Evolutionary conservation across 2,329 filamentous ascomycete species (phyloP).

Genomic region (Balansia obtecta): DNA sequence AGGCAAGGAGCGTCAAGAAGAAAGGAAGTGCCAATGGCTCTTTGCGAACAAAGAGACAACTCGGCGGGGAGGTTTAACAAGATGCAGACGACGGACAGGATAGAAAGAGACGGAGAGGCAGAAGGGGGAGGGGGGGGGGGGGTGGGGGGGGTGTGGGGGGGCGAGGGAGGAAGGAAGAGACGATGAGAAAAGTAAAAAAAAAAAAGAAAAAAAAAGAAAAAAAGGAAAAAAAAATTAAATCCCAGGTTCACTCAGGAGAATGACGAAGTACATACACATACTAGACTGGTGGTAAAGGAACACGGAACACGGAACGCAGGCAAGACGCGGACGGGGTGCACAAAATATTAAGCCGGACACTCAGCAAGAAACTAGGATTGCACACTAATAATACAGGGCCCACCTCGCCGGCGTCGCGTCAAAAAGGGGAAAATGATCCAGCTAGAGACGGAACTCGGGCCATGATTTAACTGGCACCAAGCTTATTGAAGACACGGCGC

Average conservation of each 20-base stretch:
- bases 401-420: conserved; percentile 6
- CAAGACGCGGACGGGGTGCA: not conserved
- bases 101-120: conserved; percentile 11
- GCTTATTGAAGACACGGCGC: not conserved
- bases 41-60: conserved; percentile 1
- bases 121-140: conserved; percentile 10
- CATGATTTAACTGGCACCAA: not conserved
- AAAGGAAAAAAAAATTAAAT: conserved; percentile 8
- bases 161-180: too few species aligned
- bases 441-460: not conserved
- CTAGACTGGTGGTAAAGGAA: not conserved
- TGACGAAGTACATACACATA: conserved; percentile 1
- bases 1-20: conserved; percentile 26
- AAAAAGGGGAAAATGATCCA: conserved; percentile 22
- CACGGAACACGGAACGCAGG: not conserved
- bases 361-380: not conserved
- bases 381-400: conserved; percentile 5
- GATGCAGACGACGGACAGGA: conserved; percentile 11
- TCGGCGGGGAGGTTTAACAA: conserved; percentile 11
- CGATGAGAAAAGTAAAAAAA: too few species aligned
- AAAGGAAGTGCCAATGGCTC: conserved; percentile 10
- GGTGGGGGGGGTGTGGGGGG: too few species aligned
- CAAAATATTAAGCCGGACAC: not conserved
- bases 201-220: too few species aligned
- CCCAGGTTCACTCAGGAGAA: not conserved